A percentile compares a stretch with the other conserved stretches of the same genome.
phyloP scores from a whole-genome alignment of 495 filamentous ascomycete species.

The Pseudevernia furfuracea region DNA sequence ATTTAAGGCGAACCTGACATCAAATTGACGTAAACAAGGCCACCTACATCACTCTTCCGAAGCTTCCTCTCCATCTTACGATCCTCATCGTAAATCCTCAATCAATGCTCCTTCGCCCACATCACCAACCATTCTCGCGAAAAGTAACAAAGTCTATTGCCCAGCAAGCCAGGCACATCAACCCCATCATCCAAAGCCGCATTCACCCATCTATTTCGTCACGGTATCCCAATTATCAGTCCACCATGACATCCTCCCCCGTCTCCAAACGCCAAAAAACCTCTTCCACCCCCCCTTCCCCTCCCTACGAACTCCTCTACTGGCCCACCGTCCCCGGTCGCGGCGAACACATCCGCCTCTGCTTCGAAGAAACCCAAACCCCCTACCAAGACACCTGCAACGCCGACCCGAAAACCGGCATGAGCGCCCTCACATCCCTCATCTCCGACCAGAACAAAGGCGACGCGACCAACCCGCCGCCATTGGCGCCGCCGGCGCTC shows the following conservation, averaged over 20 bases:
- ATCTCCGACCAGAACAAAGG: slow-evolving; percentile 32
- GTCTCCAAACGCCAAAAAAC: slow-evolving; percentile 21
- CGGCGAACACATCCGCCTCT: slow-evolving; percentile 57
- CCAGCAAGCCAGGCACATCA: background rate
- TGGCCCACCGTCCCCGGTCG: slow-evolving; percentile 57
- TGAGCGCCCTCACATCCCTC: slow-evolving; percentile 25
- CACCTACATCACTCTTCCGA: background rate
- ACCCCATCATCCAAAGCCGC: background rate
- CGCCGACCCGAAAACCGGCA: slow-evolving; percentile 33
- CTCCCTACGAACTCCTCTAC: slow-evolving; percentile 51
- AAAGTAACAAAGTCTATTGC: background rate
- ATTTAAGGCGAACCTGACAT: background rate
- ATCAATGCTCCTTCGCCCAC: background rate
- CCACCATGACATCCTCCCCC: slow-evolving; percentile 20
- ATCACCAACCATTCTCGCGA: background rate
- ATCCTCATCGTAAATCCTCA: background rate
- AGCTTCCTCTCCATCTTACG: background rate
- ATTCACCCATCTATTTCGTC: background rate
- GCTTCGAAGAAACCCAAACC: slow-evolving; percentile 51
- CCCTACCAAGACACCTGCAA: slow-evolving; percentile 53
- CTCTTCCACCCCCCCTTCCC: slow-evolving; percentile 8
- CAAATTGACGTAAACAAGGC: background rate
- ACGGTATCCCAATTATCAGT: background rate
- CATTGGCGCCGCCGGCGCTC: slow-evolving; percentile 54
- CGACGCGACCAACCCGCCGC: slow-evolving; percentile 46